phyloP scores from a whole-genome alignment of 2,329 filamentous ascomycete genomes.

The Colletotrichum ledebouriae region DNA sequence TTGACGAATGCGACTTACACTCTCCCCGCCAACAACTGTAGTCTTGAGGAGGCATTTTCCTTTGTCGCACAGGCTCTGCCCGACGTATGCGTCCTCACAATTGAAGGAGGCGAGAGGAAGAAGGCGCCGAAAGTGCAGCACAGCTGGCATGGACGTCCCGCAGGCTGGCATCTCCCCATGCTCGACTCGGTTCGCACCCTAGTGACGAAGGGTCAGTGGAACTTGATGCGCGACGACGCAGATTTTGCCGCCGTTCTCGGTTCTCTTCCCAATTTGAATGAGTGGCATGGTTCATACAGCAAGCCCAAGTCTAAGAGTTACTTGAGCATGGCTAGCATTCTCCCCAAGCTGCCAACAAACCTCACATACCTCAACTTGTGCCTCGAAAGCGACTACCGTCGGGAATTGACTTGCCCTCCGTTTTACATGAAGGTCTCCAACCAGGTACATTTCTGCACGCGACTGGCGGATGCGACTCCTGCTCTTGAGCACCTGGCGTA shows the following conservation, averaged over 20 bases:
- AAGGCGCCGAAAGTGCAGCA: constrained; percentile 76
- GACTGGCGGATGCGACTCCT: constrained; percentile 70
- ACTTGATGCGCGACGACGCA: constrained; percentile 72
- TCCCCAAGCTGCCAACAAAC: constrained; percentile 68
- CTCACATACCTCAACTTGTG: constrained; percentile 76
- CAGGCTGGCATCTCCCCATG: constrained; percentile 56
- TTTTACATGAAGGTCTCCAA: constrained; percentile 73
- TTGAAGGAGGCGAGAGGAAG: constrained; percentile 83
- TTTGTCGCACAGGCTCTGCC: constrained; percentile 72
- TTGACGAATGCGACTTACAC: constrained; percentile 71
- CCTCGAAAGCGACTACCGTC: constrained; percentile 78
- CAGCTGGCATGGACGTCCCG: constrained; percentile 43
- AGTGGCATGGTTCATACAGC: constrained; percentile 75
- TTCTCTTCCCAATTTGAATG: constrained; percentile 75
- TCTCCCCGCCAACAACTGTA: constrained; percentile 75
- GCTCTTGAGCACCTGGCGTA: constrained; percentile 77
- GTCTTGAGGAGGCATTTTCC: constrained; percentile 76
- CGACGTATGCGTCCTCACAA: constrained; percentile 74
- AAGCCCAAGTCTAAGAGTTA: constrained; percentile 83
- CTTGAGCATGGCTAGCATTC: constrained; percentile 74
- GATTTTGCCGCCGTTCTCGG: constrained; percentile 74
- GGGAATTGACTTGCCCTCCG: constrained; percentile 71
- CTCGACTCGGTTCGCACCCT: constrained; percentile 74
- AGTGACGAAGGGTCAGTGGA: constrained; percentile 83
- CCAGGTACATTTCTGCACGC: constrained; percentile 72